Percentiles rank a stretch among this genome's conserved stretches.
Conservation (phyloP, 768 basidiomycete species). For the Guyanaporus albipodus region DNA sequence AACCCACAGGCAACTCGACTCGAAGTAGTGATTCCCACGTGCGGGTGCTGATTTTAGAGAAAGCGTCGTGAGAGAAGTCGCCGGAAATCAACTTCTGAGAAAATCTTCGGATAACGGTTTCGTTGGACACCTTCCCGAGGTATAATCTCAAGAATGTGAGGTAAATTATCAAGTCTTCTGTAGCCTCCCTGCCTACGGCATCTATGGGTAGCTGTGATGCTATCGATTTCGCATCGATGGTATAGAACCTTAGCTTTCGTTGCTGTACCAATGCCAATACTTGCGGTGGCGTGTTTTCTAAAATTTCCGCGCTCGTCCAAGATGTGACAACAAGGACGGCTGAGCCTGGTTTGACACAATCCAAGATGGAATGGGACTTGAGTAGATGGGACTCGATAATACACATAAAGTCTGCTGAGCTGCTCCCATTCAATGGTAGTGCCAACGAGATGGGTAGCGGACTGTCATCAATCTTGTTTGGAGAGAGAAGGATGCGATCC, state of each 20-base stretch:
- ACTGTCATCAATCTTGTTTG: constrained; percentile 35
- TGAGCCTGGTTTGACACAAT: constrained; percentile 61
- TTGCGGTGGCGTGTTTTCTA: constrained; percentile 57
- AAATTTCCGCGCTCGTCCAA: constrained; percentile 75
- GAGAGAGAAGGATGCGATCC: constrained; percentile 63
- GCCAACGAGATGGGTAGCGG: constrained; percentile 51
- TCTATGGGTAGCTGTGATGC: constrained; percentile 34
- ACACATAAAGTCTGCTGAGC: constrained; percentile 64
- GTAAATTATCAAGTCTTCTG: constrained; percentile 60
- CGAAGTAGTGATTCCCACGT: constrained; percentile 68
- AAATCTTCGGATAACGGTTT: constrained; percentile 49
- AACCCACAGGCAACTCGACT: constrained; percentile 42
- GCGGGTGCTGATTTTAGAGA: constrained; percentile 50
- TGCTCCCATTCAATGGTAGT: constrained; percentile 53
- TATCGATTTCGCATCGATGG: constrained; percentile 53
- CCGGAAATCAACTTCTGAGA: constrained; percentile 46
- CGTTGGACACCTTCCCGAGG: constrained; percentile 58
- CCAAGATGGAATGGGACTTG: constrained; percentile 70
- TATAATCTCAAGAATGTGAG: constrained; percentile 85
- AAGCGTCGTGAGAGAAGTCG: constrained; percentile 37
- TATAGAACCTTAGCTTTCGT: constrained; percentile 54
- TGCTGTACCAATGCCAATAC: constrained; percentile 40
- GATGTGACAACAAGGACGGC: constrained; percentile 69
- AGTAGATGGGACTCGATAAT: constrained; percentile 74
- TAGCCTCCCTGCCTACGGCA: constrained; percentile 35